Base-by-base conservation (phyloP, 2,329 filamentous ascomycete genomes). In the Penicillium nordicum region DNA sequence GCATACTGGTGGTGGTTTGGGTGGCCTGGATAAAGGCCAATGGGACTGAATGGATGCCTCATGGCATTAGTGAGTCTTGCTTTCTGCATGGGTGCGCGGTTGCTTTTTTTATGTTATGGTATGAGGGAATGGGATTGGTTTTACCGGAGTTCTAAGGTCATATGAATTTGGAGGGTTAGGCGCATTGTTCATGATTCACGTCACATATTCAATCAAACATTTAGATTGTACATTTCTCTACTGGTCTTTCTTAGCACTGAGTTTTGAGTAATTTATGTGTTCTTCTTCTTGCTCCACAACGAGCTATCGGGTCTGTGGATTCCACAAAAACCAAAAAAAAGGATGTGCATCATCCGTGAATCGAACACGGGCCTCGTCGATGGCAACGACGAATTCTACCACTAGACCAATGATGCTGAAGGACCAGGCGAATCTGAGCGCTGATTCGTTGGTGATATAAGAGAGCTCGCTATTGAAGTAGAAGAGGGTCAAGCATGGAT, bases 341-440 rank as follows among this genome's bases (percentile, higher is more conserved):
- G n/a, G 27, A 23, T 52, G 44, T 67, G 62, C 62, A 68, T 66
- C 62, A 74, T 74, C 74, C 74, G 74, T 73, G 74, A 76, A 76
- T 76, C 74, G 74, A 76, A 76, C 74, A 73, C 73, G 74, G 73
- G 74, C 73, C 74, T 75, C 74, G 68, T 76, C 74, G 74, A 76
- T 75, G 72, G 72, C 72, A 74, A 74, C 72, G 72, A 74, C 67
- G 71, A 74, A 74, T 74, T 74, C 72, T 74, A 75, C 72, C 72
- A 75, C 72, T 75, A 75, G 72, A 75, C 72, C 72, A 75, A 74
- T 72, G 71, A 74, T 75, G 72, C 72, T 69, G 16, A 1, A 0
- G 11, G 0, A 45, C 12, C 40, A 40, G 11, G 27, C 16, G 25
- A n/a, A 34, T 25, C 8, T 14, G 49, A 36, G 12, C 4, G 58